These are phyloP conservation scores for Aspergillus melleus DNA, from an alignment of 2,329 filamentous ascomycete species.

Conservation along the genomic window DNA sequence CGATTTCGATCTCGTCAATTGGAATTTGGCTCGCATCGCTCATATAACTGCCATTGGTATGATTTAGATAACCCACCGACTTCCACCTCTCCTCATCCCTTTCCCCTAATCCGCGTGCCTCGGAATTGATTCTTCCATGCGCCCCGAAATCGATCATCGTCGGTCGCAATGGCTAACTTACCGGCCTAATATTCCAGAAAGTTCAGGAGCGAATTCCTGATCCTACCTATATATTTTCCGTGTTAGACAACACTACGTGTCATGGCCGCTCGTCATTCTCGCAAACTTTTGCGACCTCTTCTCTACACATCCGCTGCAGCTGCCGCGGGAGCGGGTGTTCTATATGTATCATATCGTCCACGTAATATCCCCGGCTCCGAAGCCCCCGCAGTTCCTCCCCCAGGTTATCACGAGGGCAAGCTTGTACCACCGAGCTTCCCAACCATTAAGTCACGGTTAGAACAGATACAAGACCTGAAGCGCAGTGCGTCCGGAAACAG, in stretches of 20 bases:
- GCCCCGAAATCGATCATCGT: no score
- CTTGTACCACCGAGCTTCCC: constrained; percentile 57
- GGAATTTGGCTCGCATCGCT: no score
- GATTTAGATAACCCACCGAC: not conserved
- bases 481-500: constrained; percentile 35
- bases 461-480: constrained; percentile 55
- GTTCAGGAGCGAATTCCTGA: not conserved
- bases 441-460: constrained; percentile 49
- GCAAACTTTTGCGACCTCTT: constrained; percentile 57
- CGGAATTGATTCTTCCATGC: no score
- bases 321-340: constrained; percentile 54
- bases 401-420: constrained; percentile 60
- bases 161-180: no score
- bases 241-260: not conserved
- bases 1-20: not conserved
- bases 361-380: constrained; percentile 65
- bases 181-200: not conserved
- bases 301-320: constrained; percentile 60
- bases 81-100: no score
- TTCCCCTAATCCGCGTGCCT: no score
- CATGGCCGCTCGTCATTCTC: constrained; percentile 44
- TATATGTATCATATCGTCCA: constrained; percentile 64
- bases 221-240: not conserved
- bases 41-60: not conserved
- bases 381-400: constrained; percentile 62